A percentile compares a stretch with the other conserved stretches of the same genome.
Conservation (phyloP, 1,139 yeast genomes). For the Candida pseudocylindracea region DNA sequence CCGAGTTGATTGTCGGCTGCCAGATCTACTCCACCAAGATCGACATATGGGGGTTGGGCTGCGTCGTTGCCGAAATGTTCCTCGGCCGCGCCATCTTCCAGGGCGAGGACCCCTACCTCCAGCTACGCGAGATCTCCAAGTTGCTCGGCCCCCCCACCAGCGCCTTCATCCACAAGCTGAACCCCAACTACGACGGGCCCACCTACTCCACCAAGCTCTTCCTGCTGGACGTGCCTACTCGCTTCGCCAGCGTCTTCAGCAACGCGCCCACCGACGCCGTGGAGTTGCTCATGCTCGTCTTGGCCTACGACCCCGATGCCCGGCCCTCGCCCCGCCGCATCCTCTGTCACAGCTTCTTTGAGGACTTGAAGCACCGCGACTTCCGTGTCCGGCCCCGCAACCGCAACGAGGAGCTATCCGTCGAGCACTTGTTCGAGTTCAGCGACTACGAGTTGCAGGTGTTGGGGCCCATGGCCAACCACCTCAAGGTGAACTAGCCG, state of each 20-base stretch:
- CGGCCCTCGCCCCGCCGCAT: slow-evolving; percentile 48
- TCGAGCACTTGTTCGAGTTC: slow-evolving; percentile 18
- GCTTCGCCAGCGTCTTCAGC: slow-evolving; percentile 49
- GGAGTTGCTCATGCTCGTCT: slow-evolving; percentile 42
- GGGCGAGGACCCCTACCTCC: slow-evolving; percentile 56
- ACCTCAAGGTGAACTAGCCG: slow-evolving; percentile 6
- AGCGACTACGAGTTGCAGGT: slow-evolving; percentile 28
- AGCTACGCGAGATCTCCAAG: slow-evolving; percentile 56
- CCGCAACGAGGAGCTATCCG: background rate
- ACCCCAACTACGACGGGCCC: slow-evolving; percentile 56
- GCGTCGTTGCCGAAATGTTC: slow-evolving; percentile 71
- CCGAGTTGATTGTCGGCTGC: slow-evolving; percentile 63
- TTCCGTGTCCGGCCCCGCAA: slow-evolving; percentile 38
- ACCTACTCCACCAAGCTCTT: slow-evolving; percentile 47
- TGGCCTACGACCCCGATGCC: slow-evolving; percentile 51
- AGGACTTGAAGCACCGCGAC: slow-evolving; percentile 35
- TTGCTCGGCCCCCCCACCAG: slow-evolving; percentile 60
- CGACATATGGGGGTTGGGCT: slow-evolving; percentile 74
- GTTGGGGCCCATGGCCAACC: slow-evolving; percentile 19
- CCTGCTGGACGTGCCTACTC: slow-evolving; percentile 31
- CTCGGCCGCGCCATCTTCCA: slow-evolving; percentile 66
- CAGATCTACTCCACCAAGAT: slow-evolving; percentile 56
- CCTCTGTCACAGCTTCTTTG: slow-evolving; percentile 49
- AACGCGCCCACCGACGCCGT: slow-evolving; percentile 51
- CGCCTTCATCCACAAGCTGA: slow-evolving; percentile 48